Evolutionary conservation across 2,329 filamentous ascomycete species (phyloP).

Genomic region (Xylaria sp.): DNA sequence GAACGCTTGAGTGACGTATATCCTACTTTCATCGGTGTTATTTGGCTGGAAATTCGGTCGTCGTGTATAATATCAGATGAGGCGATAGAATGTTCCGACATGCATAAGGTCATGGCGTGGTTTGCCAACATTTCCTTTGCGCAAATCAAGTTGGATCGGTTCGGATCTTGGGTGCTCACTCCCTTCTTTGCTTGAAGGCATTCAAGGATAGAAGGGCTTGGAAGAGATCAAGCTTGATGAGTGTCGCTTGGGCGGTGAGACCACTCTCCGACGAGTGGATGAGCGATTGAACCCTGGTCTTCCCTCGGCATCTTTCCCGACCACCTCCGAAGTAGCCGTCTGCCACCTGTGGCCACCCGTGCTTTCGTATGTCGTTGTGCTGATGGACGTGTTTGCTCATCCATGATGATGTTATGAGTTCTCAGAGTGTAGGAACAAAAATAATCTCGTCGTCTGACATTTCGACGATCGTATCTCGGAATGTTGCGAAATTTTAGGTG

Average conservation of each 20-base stretch:
- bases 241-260: too few relatives aligned
- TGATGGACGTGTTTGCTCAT: neutral
- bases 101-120: neutral
- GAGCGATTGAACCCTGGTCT: neutral
- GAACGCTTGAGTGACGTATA: constrained; percentile 10
- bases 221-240: too few relatives aligned
- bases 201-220: too few relatives aligned
- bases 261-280: too few relatives aligned
- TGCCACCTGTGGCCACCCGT: too few relatives aligned
- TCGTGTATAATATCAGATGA: neutral
- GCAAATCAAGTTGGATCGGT: too few relatives aligned
- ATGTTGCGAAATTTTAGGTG: neutral
- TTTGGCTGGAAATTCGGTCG: neutral
- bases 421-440: neutral
- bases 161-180: too few relatives aligned
- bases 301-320: constrained; percentile 14
- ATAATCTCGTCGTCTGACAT: neutral
- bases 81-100: neutral
- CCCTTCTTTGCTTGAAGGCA: too few relatives aligned
- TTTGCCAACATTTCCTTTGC: too few relatives aligned
- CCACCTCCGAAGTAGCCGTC: neutral
- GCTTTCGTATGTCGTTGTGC: neutral
- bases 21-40: neutral
- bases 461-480: neutral
- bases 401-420: neutral